Evolutionary conservation across 257 asterid genomes (phyloP).

Genomic region (Agastache rugosa): DNA sequence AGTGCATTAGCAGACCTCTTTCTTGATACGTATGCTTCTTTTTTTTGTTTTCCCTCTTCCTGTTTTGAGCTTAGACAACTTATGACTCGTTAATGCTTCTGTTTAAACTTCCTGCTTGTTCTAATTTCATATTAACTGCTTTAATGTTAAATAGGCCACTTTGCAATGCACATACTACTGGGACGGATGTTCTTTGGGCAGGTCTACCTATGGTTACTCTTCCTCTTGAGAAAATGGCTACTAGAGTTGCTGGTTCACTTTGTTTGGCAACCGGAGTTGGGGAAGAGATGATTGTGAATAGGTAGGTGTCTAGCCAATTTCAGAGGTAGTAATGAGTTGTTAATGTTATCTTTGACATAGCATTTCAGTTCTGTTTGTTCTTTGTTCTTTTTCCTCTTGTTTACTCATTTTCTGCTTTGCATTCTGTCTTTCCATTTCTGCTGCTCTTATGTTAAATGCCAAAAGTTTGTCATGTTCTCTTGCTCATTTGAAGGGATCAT

Average conservation of each 20-base stretch:
- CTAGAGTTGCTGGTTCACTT: constrained; percentile 98
- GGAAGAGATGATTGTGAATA: constrained; percentile 91
- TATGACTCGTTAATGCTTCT: neutral
- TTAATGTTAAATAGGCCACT: constrained; percentile 69
- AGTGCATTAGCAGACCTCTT: constrained; percentile 94
- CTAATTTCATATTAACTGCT: constrained; percentile 24
- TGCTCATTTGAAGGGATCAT: neutral
- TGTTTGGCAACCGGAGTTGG: constrained; percentile 99
- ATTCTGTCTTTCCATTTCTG: neutral
- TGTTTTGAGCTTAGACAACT: constrained; percentile 1
- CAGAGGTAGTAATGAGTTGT: neutral
- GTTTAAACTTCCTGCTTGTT: neutral
- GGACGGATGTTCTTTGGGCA: constrained; percentile 99
- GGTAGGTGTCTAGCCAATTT: constrained; percentile 47
- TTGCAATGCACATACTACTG: constrained; percentile 99
- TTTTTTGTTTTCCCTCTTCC: neutral
- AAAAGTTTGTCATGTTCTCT: neutral
- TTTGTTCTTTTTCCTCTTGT: no score
- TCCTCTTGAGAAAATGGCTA: constrained; percentile 99
- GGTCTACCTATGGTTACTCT: constrained; percentile 97
- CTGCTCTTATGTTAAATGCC: neutral
- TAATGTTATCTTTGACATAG: neutral
- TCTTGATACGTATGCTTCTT: constrained; percentile 76
- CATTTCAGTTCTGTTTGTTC: neutral
- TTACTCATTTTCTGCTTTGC: neutral